phyloP scores from a whole-genome alignment of 163 green algal genomes.

The Trebouxia gelatinosa region DNA sequence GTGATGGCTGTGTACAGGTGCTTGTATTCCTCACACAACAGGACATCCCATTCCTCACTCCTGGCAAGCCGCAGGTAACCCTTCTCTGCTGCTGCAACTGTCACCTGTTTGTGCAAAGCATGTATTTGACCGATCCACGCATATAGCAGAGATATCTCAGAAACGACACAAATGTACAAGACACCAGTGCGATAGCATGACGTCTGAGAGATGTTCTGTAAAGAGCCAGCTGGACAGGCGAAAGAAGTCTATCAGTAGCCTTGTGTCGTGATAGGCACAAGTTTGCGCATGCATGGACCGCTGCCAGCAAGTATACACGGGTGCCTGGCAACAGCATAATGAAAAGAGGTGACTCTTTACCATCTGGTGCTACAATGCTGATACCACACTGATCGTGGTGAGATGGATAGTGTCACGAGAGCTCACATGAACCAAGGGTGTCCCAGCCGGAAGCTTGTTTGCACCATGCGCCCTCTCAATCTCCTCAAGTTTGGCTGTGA shows the following conservation, averaged over 20 bases:
- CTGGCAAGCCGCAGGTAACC: conserved; percentile 47
- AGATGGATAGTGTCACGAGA: no score
- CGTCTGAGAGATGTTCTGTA: not conserved
- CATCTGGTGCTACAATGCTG: no score
- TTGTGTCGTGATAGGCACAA: no score
- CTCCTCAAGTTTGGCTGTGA: conserved; percentile 42
- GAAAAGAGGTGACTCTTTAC: not conserved
- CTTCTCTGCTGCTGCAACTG: not conserved
- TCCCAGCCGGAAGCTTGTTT: conserved; percentile 1
- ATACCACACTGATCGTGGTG: no score
- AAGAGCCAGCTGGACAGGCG: not conserved
- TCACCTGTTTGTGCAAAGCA: not conserved
- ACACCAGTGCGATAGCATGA: not conserved
- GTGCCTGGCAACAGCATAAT: not conserved
- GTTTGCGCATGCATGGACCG: no score
- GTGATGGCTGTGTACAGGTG: conserved; percentile 80
- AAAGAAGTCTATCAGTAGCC: no score
- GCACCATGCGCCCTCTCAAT: conserved; percentile 30
- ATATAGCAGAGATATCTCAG: not conserved
- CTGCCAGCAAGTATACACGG: not conserved
- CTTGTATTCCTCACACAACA: conserved; percentile 75
- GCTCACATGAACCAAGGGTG: not conserved
- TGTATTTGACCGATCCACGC: not conserved
- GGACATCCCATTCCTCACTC: conserved; percentile 38
- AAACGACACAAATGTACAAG: not conserved